Conservation (phyloP, 805 yeast genomes). For the Kuraishia capsulata region DNA sequence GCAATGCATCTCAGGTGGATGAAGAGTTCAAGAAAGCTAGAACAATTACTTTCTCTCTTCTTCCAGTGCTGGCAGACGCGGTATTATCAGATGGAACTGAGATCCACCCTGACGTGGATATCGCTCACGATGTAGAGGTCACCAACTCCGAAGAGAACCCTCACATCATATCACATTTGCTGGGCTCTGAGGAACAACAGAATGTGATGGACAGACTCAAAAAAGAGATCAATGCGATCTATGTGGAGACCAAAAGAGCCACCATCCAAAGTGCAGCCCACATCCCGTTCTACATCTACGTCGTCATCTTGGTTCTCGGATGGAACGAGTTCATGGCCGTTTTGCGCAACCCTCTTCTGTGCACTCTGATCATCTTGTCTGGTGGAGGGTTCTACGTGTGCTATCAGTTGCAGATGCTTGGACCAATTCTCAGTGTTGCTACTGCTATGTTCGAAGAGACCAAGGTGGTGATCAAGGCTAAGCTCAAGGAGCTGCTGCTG, state of each 20-base stretch:
- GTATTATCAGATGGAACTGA: constrained; percentile 41
- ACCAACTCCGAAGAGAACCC: constrained; percentile 23
- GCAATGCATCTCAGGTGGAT: constrained; percentile 65
- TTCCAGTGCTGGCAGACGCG: constrained; percentile 56
- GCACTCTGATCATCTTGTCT: constrained; percentile 47
- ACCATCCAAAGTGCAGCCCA: constrained; percentile 67
- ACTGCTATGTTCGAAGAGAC: constrained; percentile 51
- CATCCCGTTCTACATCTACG: constrained; percentile 78
- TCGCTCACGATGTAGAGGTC: constrained; percentile 23
- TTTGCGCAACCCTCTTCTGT: constrained; percentile 75
- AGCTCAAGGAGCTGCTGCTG: constrained; percentile 46
- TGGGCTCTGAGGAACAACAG: constrained; percentile 48
- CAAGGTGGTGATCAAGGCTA: constrained; percentile 46
- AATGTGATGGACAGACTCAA: constrained; percentile 52
- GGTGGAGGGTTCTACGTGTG: constrained; percentile 59
- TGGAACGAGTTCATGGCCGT: constrained; percentile 95
- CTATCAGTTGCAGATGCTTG: constrained; percentile 63
- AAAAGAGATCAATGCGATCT: constrained; percentile 69
- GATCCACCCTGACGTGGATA: constrained; percentile 49
- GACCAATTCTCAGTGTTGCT: constrained; percentile 59
- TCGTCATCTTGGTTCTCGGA: constrained; percentile 67
- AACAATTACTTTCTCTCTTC: constrained; percentile 39
- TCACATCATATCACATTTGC: constrained; percentile 44
- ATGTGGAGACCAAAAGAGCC: constrained; percentile 83
- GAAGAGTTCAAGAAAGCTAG: constrained; percentile 51